A percentile compares a stretch with the other conserved stretches of the same genome.
Conservation (phyloP, 768 basidiomycete species). For the Leccinum ochraceum region DNA sequence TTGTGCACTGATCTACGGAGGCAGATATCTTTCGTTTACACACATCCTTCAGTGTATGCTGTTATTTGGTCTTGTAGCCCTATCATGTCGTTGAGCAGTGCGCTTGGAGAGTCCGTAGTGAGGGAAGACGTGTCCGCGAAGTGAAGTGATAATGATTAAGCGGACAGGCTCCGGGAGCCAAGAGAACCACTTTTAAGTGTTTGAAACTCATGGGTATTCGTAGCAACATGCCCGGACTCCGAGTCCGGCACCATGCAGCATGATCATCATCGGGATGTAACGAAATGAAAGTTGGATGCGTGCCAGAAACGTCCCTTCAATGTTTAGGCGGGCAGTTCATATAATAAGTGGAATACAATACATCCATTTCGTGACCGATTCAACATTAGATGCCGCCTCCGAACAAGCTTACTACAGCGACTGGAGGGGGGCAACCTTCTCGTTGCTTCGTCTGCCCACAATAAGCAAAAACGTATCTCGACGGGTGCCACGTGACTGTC, state of each 20-base stretch:
- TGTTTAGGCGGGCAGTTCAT: neutral
- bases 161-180: neutral
- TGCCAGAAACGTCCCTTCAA: neutral
- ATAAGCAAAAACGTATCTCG: conserved; percentile 78
- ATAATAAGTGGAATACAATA: too few relatives aligned
- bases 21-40: neutral
- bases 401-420: conserved; percentile 73
- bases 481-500: conserved; percentile 81
- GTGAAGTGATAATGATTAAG: neutral
- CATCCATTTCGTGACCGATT: neutral
- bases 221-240: too few relatives aligned
- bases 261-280: too few relatives aligned
- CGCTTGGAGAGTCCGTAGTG: neutral
- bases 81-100: too few relatives aligned
- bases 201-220: too few relatives aligned
- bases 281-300: too few relatives aligned
- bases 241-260: too few relatives aligned
- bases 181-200: neutral
- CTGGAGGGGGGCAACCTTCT: conserved; percentile 65
- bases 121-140: neutral
- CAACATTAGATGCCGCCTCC: conserved; percentile 44
- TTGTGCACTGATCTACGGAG: conserved; percentile 17
- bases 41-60: neutral
- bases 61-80: neutral
- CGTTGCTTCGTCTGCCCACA: conserved; percentile 72